Evolutionary conservation across 2,329 filamentous ascomycete genomes (phyloP).

Genomic region (Colletotrichum sp.): DNA sequence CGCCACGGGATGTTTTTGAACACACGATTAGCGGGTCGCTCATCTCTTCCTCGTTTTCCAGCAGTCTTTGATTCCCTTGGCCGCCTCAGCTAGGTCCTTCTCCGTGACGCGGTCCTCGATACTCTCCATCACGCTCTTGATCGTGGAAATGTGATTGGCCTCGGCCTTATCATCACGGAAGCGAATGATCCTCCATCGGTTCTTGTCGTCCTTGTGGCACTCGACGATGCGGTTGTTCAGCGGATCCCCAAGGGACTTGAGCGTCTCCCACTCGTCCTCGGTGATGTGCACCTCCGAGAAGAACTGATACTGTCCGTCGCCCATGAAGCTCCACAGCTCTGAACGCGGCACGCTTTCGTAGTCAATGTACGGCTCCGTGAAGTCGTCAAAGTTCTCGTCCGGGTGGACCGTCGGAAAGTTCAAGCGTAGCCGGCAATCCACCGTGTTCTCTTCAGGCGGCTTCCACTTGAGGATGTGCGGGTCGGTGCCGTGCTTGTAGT

Average conservation of each 20-base stretch:
- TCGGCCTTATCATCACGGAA: conserved; percentile 93
- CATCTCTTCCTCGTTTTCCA: conserved; percentile 70
- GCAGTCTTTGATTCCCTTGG: conserved; percentile 74
- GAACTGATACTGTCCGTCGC: conserved; percentile 64
- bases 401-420: conserved; percentile 76
- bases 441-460: conserved; percentile 90
- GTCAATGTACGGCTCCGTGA: conserved; percentile 70
- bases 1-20: neutral
- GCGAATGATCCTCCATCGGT: conserved; percentile 84
- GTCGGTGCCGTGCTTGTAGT: conserved; percentile 91
- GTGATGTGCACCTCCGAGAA: conserved; percentile 75
- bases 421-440: conserved; percentile 86
- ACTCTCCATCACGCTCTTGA: conserved; percentile 86
- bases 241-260: conserved; percentile 76
- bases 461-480: conserved; percentile 98
- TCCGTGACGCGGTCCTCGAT: conserved; percentile 87
- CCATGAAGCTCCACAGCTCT: conserved; percentile 73
- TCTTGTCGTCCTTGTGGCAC: conserved; percentile 78
- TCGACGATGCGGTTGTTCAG: conserved; percentile 91
- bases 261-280: conserved; percentile 79
- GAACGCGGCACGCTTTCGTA: conserved; percentile 82
- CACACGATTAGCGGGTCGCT: neutral
- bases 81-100: conserved; percentile 75
- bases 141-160: conserved; percentile 86
- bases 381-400: conserved; percentile 66